A percentile compares a stretch with the other conserved stretches of the same genome.
These are phyloP conservation scores for Clonostachys rhizophaga DNA, from an alignment of 2,329 filamentous ascomycete species.

Conservation along the genomic window DNA sequence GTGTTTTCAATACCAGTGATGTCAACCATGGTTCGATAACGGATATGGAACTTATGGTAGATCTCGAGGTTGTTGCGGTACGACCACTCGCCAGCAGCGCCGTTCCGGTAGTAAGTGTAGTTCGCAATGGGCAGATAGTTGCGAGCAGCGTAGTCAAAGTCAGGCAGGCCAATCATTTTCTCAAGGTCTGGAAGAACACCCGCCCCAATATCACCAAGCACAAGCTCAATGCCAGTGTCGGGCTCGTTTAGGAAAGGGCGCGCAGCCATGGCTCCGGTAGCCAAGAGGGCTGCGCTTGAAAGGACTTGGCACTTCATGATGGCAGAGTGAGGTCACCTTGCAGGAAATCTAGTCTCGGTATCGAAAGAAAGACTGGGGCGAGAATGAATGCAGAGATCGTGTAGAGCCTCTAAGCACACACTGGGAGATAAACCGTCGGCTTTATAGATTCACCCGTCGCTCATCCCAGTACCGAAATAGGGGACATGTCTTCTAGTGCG, in stretches of 20 bases:
- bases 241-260: constrained; percentile 38
- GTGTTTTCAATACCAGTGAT: constrained; percentile 35
- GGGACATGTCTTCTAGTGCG: too few species aligned
- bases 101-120: constrained; percentile 54
- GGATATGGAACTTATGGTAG: constrained; percentile 40
- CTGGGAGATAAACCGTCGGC: too few species aligned
- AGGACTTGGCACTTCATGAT: constrained; percentile 7
- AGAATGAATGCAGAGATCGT: too few species aligned
- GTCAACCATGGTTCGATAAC: constrained; percentile 44
- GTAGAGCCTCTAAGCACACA: too few species aligned
- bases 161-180: constrained; percentile 41
- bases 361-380: too few species aligned
- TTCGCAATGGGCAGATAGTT: constrained; percentile 37
- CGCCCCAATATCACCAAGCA: constrained; percentile 22
- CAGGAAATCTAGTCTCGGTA: too few species aligned
- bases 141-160: constrained; percentile 49
- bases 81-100: constrained; percentile 49
- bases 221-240: constrained; percentile 33
- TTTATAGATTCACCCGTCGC: too few species aligned
- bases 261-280: constrained; percentile 30
- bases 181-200: constrained; percentile 34
- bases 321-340: not conserved
- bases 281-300: constrained; percentile 12
- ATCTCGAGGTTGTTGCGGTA: constrained; percentile 54
- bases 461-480: too few species aligned